Evolutionary conservation across 2,329 filamentous ascomycete genomes (phyloP).

Genomic region (Colletotrichum simmondsii): DNA sequence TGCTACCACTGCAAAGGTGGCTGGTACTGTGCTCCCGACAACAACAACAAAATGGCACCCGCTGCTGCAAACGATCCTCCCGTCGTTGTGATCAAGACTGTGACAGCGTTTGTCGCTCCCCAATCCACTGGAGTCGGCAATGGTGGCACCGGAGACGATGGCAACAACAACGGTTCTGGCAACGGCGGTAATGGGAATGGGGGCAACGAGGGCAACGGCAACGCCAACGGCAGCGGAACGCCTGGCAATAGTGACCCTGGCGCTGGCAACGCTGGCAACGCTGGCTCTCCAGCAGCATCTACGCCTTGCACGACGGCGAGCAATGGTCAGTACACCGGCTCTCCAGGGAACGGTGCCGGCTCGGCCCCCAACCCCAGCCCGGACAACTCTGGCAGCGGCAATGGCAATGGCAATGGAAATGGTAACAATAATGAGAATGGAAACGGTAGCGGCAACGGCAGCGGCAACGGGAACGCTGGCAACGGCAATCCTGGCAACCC

Average conservation of each 20-base stretch:
- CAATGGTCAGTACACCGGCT: not conserved
- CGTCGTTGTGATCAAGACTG: conserved; percentile 7
- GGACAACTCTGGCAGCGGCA: not conserved
- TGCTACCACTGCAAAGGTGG: conserved; percentile 44
- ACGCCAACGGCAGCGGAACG: not conserved
- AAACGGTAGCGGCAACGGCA: not conserved
- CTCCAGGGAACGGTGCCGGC: not conserved
- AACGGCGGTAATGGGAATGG: not conserved
- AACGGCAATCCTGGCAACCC: not conserved
- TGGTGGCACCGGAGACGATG: not conserved
- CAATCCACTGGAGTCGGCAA: conserved; percentile 1
- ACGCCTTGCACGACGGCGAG: not conserved
- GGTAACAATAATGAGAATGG: too few species aligned
- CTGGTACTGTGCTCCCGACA: conserved; percentile 40
- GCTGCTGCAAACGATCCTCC: conserved; percentile 2
- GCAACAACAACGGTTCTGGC: not conserved
- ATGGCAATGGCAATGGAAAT: too few species aligned
- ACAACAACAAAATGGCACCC: not conserved
- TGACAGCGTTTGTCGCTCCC: conserved; percentile 17
- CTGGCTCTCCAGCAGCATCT: not conserved
- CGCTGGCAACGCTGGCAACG: too few species aligned
- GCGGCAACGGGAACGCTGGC: not conserved
- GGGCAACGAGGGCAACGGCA: not conserved
- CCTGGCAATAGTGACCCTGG: not conserved
- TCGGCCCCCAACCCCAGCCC: not conserved